These are phyloP conservation scores for Elsinoe perseae DNA, from an alignment of 2,329 filamentous ascomycete species.

Conservation along the genomic window DNA sequence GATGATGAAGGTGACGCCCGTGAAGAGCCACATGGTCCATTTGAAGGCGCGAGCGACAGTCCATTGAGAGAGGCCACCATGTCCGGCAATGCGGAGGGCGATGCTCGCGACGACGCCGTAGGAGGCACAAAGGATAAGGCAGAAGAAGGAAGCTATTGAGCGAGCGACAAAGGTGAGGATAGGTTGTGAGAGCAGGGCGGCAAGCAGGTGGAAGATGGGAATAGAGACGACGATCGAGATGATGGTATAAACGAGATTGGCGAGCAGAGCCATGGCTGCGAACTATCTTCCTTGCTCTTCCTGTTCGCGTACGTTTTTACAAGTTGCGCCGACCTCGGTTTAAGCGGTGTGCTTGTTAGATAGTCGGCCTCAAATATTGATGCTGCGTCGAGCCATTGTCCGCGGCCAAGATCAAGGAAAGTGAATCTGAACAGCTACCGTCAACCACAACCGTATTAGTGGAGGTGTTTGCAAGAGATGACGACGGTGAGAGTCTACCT, in stretches of 20 bases:
- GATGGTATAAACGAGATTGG: constrained; percentile 25
- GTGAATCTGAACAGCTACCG: neutral
- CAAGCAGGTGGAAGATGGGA: constrained; percentile 30
- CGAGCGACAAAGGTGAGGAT: constrained; percentile 58
- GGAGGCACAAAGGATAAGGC: constrained; percentile 42
- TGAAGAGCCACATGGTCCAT: constrained; percentile 63
- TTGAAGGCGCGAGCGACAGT: constrained; percentile 72
- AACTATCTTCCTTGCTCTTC: neutral
- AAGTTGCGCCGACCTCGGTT: neutral
- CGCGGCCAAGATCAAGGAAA: neutral
- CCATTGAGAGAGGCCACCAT: constrained; percentile 77
- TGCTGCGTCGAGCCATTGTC: neutral
- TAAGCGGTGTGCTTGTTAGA: neutral
- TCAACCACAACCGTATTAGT: neutral
- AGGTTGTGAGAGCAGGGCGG: constrained; percentile 29
- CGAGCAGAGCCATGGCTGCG: constrained; percentile 22
- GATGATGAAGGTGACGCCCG: constrained; percentile 70
- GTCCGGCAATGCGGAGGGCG: constrained; percentile 60
- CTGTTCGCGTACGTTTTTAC: neutral
- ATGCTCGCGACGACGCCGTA: constrained; percentile 73
- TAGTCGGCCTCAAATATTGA: neutral
- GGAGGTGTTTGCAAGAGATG: neutral
- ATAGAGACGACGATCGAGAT: constrained; percentile 24
- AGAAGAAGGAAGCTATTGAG: constrained; percentile 38
- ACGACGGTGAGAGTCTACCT: neutral